A percentile compares a stretch with the other conserved stretches of the same genome.
These are phyloP conservation scores for Turritis glabra DNA, from an alignment of 345 rosid species.

Conservation along the genomic window DNA sequence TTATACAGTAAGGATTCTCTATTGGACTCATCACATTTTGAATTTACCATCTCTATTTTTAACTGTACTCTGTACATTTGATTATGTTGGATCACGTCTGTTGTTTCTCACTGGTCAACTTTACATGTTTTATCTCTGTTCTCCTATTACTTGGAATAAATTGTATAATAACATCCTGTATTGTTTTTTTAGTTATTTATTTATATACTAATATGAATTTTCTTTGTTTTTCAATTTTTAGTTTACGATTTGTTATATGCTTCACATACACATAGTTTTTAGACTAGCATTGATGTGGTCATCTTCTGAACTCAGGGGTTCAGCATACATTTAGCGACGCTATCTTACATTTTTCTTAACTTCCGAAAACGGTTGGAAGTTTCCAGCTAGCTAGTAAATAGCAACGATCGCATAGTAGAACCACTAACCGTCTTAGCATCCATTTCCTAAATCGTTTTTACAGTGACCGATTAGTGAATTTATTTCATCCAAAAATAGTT, in stretches of 20 bases:
- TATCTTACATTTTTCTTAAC: too few species aligned
- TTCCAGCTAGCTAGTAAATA: too few species aligned
- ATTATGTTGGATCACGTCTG: conserved; percentile 27
- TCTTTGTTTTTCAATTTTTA: not conserved
- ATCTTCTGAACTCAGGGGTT: too few species aligned
- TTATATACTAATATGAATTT: not conserved
- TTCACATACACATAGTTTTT: too few species aligned
- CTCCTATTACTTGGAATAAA: conserved; percentile 5
- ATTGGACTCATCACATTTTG: not conserved
- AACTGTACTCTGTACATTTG: conserved; percentile 31
- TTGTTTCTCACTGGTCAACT: conserved; percentile 18
- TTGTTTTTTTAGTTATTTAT: not conserved
- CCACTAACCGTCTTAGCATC: too few species aligned
- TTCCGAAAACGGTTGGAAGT: too few species aligned
- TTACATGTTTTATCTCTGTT: conserved; percentile 18
- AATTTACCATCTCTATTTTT: not conserved
- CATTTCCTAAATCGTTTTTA: too few species aligned
- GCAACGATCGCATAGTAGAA: too few species aligned
- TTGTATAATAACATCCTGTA: conserved; percentile 21
- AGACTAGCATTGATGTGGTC: too few species aligned
- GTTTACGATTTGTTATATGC: not conserved
- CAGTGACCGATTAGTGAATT: too few species aligned
- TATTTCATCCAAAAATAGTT: too few species aligned
- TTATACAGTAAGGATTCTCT: conserved; percentile 27
- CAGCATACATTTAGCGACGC: too few species aligned